Percentiles rank a stretch among this genome's conserved stretches.
phyloP scores from a whole-genome alignment of 441 rosid genomes.

The Populus hybrid region DNA sequence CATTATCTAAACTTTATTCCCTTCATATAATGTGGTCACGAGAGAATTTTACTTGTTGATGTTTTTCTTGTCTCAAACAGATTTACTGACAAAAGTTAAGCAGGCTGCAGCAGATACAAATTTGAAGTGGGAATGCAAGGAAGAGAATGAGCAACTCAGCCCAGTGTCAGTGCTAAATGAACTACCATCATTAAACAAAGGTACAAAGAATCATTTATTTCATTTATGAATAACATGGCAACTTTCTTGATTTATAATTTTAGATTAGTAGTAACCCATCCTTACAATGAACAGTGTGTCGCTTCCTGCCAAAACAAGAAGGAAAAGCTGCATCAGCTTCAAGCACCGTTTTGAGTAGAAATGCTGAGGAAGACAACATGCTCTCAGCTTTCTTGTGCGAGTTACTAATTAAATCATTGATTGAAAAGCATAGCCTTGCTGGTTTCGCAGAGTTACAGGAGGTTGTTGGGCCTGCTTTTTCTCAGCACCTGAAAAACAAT shows the following conservation, averaged over 20 bases:
- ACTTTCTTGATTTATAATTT: neutral
- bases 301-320: neutral
- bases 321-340: slow-evolving; percentile 16
- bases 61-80: neutral
- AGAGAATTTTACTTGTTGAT: neutral
- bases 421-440: slow-evolving; percentile 19
- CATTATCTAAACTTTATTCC: neutral
- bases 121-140: slow-evolving; percentile 10
- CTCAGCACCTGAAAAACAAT: slow-evolving; percentile 12
- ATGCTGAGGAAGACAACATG: slow-evolving; percentile 5
- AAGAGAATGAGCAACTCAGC: slow-evolving; percentile 17
- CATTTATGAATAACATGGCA: neutral
- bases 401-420: slow-evolving; percentile 10
- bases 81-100: slow-evolving; percentile 5
- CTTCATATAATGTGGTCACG: neutral
- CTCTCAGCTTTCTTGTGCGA: slow-evolving; percentile 21
- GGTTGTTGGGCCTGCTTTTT: slow-evolving; percentile 5
- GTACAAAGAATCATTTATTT: slow-evolving; percentile 4
- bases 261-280: neutral
- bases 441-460: slow-evolving; percentile 16
- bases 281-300: slow-evolving; percentile 15
- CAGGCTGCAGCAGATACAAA: slow-evolving; percentile 16
- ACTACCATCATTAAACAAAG: slow-evolving; percentile 13
- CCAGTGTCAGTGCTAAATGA: slow-evolving; percentile 6
- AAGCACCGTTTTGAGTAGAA: slow-evolving; percentile 3